Evolutionary conservation across 2,329 filamentous ascomycete species (phyloP).

Genomic region (Xylariaceae sp.): DNA sequence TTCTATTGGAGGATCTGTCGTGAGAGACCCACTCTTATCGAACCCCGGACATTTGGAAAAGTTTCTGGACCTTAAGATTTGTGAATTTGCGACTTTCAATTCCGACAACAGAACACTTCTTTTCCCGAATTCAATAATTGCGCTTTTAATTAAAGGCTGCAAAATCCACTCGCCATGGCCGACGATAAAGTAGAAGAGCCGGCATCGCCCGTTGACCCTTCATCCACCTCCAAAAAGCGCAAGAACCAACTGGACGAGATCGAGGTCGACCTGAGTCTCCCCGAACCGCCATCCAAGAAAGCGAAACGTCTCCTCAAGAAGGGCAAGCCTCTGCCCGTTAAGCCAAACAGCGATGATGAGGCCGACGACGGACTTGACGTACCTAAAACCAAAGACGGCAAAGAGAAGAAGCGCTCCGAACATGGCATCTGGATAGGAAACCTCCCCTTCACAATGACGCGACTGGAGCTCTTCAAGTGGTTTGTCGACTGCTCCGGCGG

Average conservation of each 20-base stretch:
- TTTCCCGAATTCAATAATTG: not conserved
- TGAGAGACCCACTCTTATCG: not conserved
- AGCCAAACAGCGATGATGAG: conserved; percentile 39
- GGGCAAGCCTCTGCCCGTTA: conserved; percentile 54
- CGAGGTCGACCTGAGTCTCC: conserved; percentile 82
- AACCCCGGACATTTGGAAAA: not conserved
- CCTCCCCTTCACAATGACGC: conserved; percentile 74
- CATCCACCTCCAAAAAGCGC: conserved; percentile 56
- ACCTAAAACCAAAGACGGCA: conserved; percentile 34
- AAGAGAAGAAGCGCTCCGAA: conserved; percentile 61
- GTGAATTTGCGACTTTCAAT: not conserved
- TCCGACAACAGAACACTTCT: not conserved
- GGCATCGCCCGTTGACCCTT: conserved; percentile 11
- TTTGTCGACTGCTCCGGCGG: conserved; percentile 67
- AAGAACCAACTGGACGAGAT: conserved; percentile 68
- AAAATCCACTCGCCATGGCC: conserved; percentile 14
- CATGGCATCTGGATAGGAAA: conserved; percentile 96
- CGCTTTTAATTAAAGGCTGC: not conserved
- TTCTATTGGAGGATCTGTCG: not conserved
- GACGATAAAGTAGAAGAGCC: conserved; percentile 14
- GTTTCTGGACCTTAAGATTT: not conserved
- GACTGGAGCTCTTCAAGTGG: conserved; percentile 70
- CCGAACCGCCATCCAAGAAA: conserved; percentile 93
- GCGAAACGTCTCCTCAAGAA: conserved; percentile 87
- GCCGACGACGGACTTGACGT: conserved; percentile 30